Conservation (phyloP, 1,284 basidiomycete species). For the Ustilago curta region DNA sequence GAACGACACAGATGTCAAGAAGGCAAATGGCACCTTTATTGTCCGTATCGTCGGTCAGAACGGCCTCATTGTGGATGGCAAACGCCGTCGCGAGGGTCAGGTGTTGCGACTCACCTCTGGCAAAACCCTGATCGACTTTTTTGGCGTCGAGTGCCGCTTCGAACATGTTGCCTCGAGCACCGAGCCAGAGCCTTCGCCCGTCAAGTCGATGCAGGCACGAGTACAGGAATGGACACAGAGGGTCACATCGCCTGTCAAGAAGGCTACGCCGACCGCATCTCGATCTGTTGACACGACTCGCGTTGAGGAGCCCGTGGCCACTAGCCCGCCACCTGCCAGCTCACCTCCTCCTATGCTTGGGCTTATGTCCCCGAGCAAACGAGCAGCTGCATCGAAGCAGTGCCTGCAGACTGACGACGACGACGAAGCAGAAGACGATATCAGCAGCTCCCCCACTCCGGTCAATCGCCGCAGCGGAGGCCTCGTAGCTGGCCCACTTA, state of each 20-base stretch:
- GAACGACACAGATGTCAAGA: constrained; percentile 4
- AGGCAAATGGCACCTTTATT: constrained; percentile 55
- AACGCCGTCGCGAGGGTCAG: constrained; percentile 61
- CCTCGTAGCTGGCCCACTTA: constrained; percentile 41
- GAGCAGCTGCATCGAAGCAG: constrained; percentile 2
- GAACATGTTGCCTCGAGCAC: constrained; percentile 30
- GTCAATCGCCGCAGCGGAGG: constrained; percentile 30
- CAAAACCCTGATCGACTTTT: constrained; percentile 60
- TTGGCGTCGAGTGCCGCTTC: constrained; percentile 56
- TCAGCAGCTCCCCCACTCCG: constrained; percentile 37
- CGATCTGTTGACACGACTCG: not conserved
- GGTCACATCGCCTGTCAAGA: constrained; percentile 48
- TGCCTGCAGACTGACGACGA: constrained; percentile 14
- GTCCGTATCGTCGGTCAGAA: constrained; percentile 66
- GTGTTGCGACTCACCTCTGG: constrained; percentile 57
- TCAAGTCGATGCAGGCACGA: constrained; percentile 28
- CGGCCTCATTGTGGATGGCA: constrained; percentile 64
- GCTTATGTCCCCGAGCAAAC: constrained; percentile 26
- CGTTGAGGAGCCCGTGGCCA: constrained; percentile 2
- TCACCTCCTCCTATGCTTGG: constrained; percentile 33
- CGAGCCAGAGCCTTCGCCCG: constrained; percentile 25
- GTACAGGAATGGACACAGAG: constrained; percentile 26
- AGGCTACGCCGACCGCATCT: not conserved
- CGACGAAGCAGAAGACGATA: constrained; percentile 33
- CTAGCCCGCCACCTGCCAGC: constrained; percentile 39